Conservation (phyloP, 108 stramenopile genomes). For the Cyclotella cryptica region DNA sequence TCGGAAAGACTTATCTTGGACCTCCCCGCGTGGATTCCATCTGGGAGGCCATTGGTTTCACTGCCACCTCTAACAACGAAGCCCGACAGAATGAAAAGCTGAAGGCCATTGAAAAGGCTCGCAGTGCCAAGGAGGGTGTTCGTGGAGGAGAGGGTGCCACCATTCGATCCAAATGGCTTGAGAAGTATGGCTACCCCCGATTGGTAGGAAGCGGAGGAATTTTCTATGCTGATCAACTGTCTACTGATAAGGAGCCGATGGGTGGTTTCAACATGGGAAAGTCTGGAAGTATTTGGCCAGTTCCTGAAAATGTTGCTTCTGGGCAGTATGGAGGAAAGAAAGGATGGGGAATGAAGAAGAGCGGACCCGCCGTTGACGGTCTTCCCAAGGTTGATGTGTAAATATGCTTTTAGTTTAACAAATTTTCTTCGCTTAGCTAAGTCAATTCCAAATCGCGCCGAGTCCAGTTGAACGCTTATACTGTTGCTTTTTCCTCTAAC, state of each 20-base stretch:
- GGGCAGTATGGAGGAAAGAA: constrained; percentile 85
- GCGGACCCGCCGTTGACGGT: constrained; percentile 79
- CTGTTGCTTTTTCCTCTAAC: no score
- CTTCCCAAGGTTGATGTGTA: constrained; percentile 71
- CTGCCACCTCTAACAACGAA: constrained; percentile 90
- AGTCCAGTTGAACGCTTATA: no score
- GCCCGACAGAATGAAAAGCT: constrained; percentile 87
- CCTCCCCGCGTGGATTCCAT: constrained; percentile 85
- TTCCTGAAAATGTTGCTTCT: constrained; percentile 73
- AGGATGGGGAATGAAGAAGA: constrained; percentile 95
- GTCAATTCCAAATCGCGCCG: not conserved
- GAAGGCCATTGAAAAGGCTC: constrained; percentile 86
- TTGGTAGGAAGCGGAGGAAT: constrained; percentile 90
- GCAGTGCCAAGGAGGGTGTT: constrained; percentile 69
- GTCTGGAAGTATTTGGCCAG: constrained; percentile 85
- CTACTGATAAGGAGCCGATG: constrained; percentile 85
- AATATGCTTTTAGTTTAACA: constrained; percentile 13
- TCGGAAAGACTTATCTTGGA: constrained; percentile 88
- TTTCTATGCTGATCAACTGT: constrained; percentile 90
- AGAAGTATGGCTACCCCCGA: constrained; percentile 91
- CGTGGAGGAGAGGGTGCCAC: constrained; percentile 73
- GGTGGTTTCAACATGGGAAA: constrained; percentile 95
- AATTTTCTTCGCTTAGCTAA: not conserved
- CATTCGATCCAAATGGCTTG: constrained; percentile 81
- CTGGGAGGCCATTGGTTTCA: constrained; percentile 92